Conservation (phyloP, 306 rosid genomes). For the Fragaria vesca region DNA sequence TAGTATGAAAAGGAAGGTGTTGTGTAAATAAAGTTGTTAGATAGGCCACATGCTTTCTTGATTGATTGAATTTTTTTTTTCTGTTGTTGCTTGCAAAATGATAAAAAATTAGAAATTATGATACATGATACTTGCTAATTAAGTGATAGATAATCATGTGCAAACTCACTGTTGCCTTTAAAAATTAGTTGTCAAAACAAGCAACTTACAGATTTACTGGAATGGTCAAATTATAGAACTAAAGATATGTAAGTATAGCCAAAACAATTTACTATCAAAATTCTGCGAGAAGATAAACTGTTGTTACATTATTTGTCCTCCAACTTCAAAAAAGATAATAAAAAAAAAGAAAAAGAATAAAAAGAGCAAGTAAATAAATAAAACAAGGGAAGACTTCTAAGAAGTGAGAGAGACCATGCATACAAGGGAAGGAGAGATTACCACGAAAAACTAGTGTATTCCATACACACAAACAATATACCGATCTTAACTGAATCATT, state of each 20-base stretch:
- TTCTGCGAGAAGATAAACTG: background rate
- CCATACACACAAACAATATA: background rate
- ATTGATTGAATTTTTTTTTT: background rate
- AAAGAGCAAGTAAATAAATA: background rate
- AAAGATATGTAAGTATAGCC: background rate
- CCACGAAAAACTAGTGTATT: background rate
- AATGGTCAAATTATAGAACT: background rate
- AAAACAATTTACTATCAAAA: background rate
- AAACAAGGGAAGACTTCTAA: background rate
- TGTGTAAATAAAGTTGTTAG: background rate
- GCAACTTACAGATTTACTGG: background rate
- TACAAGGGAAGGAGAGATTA: background rate
- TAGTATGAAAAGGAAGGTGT: background rate
- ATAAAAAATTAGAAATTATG: background rate
- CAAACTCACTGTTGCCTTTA: background rate
- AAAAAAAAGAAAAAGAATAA: background rate
- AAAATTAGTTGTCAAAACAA: background rate
- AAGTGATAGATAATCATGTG: background rate
- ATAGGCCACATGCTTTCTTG: background rate
- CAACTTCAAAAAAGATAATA: background rate
- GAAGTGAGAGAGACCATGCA: background rate
- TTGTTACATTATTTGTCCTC: background rate
- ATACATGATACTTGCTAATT: background rate
- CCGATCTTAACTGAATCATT: background rate
- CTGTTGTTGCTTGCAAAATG: background rate